Conservation (phyloP, 768 basidiomycete species). For the Amanita pallidorosea region DNA sequence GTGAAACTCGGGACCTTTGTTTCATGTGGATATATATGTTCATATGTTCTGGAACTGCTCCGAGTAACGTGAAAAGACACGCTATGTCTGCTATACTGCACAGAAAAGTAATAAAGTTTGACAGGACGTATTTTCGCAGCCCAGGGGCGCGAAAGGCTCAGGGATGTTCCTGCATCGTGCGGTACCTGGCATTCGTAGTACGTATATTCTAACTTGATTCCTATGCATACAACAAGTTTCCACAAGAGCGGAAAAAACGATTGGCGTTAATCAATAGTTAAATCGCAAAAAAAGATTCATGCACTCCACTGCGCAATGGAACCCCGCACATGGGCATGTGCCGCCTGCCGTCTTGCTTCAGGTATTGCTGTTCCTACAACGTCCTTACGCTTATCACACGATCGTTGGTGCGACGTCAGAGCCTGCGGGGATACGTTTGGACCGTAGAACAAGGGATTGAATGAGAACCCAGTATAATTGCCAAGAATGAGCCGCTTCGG, state of each 20-base stretch:
- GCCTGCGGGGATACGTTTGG: constrained; percentile 8
- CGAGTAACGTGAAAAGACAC: no score
- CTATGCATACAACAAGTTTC: neutral
- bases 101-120: no score
- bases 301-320: neutral
- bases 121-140: no score
- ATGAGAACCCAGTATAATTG: constrained; percentile 24
- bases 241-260: neutral
- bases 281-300: neutral
- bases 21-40: neutral
- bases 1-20: neutral
- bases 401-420: constrained; percentile 4
- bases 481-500: constrained; percentile 15
- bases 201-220: neutral
- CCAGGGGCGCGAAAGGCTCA: no score
- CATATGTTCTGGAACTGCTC: neutral
- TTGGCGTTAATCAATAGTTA: neutral
- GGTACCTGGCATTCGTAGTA: neutral
- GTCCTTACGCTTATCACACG: neutral
- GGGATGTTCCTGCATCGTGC: no score
- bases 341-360: neutral
- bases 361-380: neutral
- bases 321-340: neutral
- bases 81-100: no score
- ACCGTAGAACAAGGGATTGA: constrained; percentile 26